Evolutionary conservation across 1,284 basidiomycete species (phyloP).

Genomic region (Earliella scabrosa): DNA sequence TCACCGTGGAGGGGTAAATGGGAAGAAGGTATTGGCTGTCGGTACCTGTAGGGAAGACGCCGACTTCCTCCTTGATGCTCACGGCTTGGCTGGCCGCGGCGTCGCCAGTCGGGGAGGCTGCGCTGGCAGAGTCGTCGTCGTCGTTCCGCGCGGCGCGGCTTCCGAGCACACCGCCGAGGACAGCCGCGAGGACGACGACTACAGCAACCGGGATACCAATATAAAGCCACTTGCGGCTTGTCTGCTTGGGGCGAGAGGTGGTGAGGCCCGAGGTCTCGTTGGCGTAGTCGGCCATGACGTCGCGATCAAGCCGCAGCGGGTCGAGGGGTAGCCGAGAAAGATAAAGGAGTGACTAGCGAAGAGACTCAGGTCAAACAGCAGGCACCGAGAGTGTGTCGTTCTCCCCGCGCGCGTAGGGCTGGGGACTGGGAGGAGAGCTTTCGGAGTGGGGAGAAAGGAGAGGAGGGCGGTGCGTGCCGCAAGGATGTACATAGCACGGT

Average conservation of each 20-base stretch:
- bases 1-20: constrained; percentile 83
- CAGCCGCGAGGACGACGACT: constrained; percentile 73
- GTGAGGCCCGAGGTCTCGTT: constrained; percentile 68
- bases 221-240: constrained; percentile 62
- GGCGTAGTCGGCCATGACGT: constrained; percentile 46
- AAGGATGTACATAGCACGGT: not conserved
- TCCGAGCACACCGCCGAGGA: constrained; percentile 82
- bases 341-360: constrained; percentile 22
- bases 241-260: constrained; percentile 44
- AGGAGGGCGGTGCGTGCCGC: not conserved
- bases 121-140: constrained; percentile 24
- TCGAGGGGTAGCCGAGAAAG: not conserved
- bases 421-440: not conserved
- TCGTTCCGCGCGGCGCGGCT: constrained; percentile 51
- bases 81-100: constrained; percentile 50
- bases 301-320: constrained; percentile 11
- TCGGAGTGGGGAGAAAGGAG: constrained; percentile 1
- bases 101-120: constrained; percentile 29
- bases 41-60: constrained; percentile 76
- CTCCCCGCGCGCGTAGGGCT: not conserved
- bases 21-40: constrained; percentile 80
- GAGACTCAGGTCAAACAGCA: not conserved
- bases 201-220: constrained; percentile 67
- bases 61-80: constrained; percentile 64
- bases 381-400: not conserved